Percentiles rank a stretch among this genome's conserved stretches.
Evolutionary conservation across 2,329 filamentous ascomycete species (phyloP).

Genomic region (Xylaria sp.): DNA sequence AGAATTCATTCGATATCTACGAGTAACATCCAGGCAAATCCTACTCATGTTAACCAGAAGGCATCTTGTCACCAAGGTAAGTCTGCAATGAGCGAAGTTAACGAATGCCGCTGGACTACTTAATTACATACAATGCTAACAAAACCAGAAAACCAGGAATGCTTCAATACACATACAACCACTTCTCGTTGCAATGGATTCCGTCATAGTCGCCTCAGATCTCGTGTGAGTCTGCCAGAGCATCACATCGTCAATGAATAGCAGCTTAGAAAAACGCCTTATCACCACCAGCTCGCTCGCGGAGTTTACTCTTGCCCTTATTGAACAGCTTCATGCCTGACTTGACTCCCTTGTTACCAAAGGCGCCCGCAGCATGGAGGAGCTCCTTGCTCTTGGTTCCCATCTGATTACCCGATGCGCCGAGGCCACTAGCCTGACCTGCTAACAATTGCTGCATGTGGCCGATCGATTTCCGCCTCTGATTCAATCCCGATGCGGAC

Average conservation of each 20-base stretch:
- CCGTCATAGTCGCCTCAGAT: slow-evolving; percentile 2
- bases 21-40: too few species aligned
- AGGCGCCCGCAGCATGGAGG: slow-evolving; percentile 77
- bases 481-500: slow-evolving; percentile 27
- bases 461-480: slow-evolving; percentile 26
- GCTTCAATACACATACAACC: slow-evolving; percentile 9
- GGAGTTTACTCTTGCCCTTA: slow-evolving; percentile 82
- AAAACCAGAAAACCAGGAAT: background rate
- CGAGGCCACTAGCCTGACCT: slow-evolving; percentile 43
- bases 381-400: slow-evolving; percentile 85
- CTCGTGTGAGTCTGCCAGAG: slow-evolving; percentile 19
- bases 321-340: slow-evolving; percentile 87
- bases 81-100: too few species aligned
- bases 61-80: too few species aligned
- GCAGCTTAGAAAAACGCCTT: slow-evolving; percentile 74
- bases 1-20: too few species aligned
- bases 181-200: slow-evolving; percentile 4
- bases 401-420: slow-evolving; percentile 57
- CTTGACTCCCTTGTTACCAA: slow-evolving; percentile 86
- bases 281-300: slow-evolving; percentile 55
- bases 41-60: too few species aligned
- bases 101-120: background rate
- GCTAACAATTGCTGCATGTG: slow-evolving; percentile 32
- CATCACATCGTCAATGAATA: slow-evolving; percentile 20
- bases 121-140: background rate